Conservation (phyloP, 1,284 basidiomycete genomes). For the Gymnopus androsaceus region DNA sequence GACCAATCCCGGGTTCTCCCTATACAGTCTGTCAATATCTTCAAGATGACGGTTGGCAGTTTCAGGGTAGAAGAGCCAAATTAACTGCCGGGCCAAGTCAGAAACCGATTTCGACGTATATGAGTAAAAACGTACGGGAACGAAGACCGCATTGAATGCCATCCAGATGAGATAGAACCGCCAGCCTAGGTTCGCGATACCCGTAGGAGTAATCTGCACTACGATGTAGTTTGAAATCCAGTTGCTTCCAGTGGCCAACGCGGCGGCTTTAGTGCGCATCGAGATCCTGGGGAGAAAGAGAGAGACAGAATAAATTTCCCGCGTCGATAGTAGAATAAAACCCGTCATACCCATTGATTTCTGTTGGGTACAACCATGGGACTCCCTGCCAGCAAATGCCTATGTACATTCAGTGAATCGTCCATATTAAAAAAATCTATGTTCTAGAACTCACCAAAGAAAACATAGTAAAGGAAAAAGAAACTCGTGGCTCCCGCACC, state of each 20-base stretch:
- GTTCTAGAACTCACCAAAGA: conserved; percentile 74
- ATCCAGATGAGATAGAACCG: conserved; percentile 49
- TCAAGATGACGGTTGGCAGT: conserved; percentile 48
- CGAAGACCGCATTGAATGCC: conserved; percentile 46
- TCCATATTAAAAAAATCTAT: conserved; percentile 21
- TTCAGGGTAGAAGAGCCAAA: conserved; percentile 48
- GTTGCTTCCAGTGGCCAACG: conserved; percentile 66
- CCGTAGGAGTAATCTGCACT: conserved; percentile 45
- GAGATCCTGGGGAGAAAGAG: too few species aligned
- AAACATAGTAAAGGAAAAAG: conserved; percentile 70
- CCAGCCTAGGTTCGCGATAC: conserved; percentile 47
- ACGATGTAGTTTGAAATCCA: conserved; percentile 68
- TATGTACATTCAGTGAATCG: too few species aligned
- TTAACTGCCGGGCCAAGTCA: conserved; percentile 28
- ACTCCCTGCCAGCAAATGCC: not conserved
- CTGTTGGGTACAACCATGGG: conserved; percentile 56
- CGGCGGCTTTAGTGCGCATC: conserved; percentile 70
- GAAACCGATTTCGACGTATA: not conserved
- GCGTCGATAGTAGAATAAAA: too few species aligned
- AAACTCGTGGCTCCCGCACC: conserved; percentile 53
- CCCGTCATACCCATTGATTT: too few species aligned
- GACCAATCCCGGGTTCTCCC: conserved; percentile 41
- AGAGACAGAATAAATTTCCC: too few species aligned
- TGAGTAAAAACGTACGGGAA: conserved; percentile 37
- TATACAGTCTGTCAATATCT: conserved; percentile 48